Conservation (phyloP, 805 yeast genomes). For the Peterozyma toletana region DNA sequence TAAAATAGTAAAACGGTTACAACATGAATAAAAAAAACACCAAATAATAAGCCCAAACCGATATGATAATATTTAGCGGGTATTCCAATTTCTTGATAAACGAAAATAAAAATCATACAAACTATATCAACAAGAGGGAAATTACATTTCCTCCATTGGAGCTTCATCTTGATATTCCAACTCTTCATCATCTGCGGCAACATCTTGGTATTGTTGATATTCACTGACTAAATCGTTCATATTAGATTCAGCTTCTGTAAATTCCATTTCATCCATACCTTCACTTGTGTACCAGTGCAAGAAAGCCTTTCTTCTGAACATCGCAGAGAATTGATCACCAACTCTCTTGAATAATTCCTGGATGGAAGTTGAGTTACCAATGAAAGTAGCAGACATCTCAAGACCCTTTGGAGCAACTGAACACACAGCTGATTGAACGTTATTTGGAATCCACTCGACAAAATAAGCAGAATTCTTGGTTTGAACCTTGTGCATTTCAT, state of each 20-base stretch:
- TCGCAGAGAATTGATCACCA: constrained; percentile 82
- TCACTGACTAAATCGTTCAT: constrained; percentile 85
- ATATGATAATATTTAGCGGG: no score
- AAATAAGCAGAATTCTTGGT: constrained; percentile 75
- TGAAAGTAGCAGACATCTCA: constrained; percentile 87
- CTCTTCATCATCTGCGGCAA: constrained; percentile 70
- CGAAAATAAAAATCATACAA: neutral
- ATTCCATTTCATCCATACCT: constrained; percentile 95
- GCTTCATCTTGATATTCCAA: constrained; percentile 63
- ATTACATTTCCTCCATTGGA: constrained; percentile 44
- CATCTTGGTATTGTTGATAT: constrained; percentile 87
- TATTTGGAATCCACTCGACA: constrained; percentile 95
- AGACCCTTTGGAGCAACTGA: constrained; percentile 81
- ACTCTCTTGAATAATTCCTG: constrained; percentile 87
- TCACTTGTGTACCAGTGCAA: constrained; percentile 94
- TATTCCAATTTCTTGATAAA: neutral
- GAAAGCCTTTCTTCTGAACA: constrained; percentile 92
- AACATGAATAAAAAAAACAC: constrained; percentile 13
- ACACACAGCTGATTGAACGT: constrained; percentile 91
- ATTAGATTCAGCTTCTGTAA: constrained; percentile 88
- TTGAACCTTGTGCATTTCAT: constrained; percentile 82
- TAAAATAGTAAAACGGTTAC: neutral
- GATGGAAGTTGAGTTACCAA: constrained; percentile 89
- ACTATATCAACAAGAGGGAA: neutral
- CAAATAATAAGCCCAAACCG: no score